phyloP scores from a whole-genome alignment of 2,329 filamentous ascomycete species.

The Teratosphaeria viscida region DNA sequence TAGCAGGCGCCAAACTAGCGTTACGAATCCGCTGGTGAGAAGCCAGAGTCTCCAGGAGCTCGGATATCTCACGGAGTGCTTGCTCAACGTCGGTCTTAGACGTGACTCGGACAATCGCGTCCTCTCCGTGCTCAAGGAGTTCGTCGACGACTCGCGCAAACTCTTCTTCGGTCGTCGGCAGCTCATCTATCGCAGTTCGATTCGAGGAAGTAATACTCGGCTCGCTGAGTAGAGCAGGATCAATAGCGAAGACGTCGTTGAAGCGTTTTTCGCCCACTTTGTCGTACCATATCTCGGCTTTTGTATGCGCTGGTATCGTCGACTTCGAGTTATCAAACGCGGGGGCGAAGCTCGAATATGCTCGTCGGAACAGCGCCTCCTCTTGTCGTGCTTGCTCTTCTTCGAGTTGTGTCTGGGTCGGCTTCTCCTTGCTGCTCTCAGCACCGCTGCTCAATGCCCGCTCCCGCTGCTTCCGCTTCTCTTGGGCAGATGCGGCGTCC shows the following conservation, averaged over 20 bases:
- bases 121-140: slow-evolving; percentile 14
- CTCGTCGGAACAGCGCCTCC: slow-evolving; percentile 64
- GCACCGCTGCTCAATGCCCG: slow-evolving; percentile 56
- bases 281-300: slow-evolving; percentile 68
- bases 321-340: slow-evolving; percentile 63
- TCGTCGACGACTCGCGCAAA: slow-evolving; percentile 19
- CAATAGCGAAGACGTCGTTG: slow-evolving; percentile 33
- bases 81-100: slow-evolving; percentile 28
- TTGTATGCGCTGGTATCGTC: slow-evolving; percentile 55
- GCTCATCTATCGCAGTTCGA: slow-evolving; percentile 16
- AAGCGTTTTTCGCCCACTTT: slow-evolving; percentile 56
- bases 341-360: slow-evolving; percentile 72
- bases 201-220: not conserved
- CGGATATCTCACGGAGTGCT: slow-evolving; percentile 61
- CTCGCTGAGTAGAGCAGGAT: slow-evolving; percentile 28
- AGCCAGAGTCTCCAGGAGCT: slow-evolving; percentile 63
- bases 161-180: slow-evolving; percentile 17
- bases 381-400: slow-evolving; percentile 46
- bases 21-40: slow-evolving; percentile 74
- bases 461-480: slow-evolving; percentile 59
- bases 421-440: slow-evolving; percentile 37
- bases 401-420: slow-evolving; percentile 19
- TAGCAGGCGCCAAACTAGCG: slow-evolving; percentile 48
- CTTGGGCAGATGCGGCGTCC: slow-evolving; percentile 47
- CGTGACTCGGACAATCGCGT: slow-evolving; percentile 11